phyloP scores from a whole-genome alignment of 78 protist species.

The Capsaspora owczarzaki region DNA sequence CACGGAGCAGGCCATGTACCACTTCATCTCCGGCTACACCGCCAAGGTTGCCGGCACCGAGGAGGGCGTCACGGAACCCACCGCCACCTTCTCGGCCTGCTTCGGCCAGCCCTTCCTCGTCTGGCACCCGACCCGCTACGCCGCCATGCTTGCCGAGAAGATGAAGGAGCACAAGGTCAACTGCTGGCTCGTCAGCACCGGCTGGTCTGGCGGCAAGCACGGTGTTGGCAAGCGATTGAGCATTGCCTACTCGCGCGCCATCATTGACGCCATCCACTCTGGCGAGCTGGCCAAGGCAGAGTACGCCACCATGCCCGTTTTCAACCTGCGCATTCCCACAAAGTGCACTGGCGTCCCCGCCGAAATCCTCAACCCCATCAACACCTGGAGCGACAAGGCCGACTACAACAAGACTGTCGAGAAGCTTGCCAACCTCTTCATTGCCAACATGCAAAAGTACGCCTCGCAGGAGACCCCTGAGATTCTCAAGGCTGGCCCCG shows the following conservation, averaged over 20 bases:
- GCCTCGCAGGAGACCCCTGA: conserved; percentile 12
- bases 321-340: conserved; percentile 69
- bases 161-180: conserved; percentile 52
- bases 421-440: conserved; percentile 68
- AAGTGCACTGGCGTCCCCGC: conserved; percentile 56
- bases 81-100: conserved; percentile 91
- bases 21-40: conserved; percentile 93
- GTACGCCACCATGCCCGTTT: conserved; percentile 38
- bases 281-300: conserved; percentile 58
- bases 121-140: conserved; percentile 89
- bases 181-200: conserved; percentile 87
- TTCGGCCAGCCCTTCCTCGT: conserved; percentile 91
- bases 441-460: conserved; percentile 61
- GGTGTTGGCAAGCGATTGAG: conserved; percentile 76
- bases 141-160: conserved; percentile 77
- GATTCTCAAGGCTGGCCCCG: conserved; percentile 53
- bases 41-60: conserved; percentile 93
- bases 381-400: conserved; percentile 74
- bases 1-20: conserved; percentile 85
- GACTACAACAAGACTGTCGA: conserved; percentile 30
- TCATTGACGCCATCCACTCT: conserved; percentile 82
- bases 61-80: conserved; percentile 86
- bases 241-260: conserved; percentile 77
- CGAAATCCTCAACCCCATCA: conserved; percentile 68
- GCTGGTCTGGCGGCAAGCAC: conserved; percentile 67